Base-by-base conservation (phyloP, 768 basidiomycete species). In the Exidia glandulosa region DNA sequence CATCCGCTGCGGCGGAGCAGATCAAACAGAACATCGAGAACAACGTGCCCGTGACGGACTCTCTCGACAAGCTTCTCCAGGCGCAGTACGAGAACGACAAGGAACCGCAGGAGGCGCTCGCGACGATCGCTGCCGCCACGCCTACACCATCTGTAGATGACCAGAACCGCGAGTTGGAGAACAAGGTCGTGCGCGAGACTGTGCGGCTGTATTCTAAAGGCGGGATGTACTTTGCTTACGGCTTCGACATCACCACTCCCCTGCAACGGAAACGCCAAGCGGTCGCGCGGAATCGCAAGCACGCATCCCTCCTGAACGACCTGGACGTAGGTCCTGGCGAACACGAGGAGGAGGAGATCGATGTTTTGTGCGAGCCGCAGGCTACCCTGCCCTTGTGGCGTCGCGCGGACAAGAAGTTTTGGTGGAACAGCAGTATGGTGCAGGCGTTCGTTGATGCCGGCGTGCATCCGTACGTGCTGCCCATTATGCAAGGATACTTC, bases 381-480 rank as follows among this genome's bases (percentile, higher is more conserved):
- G 75, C 86, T 0, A 83, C 82, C 0, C 77, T 94, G 14, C 94
- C 96, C 0, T 78, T 97, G 3, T 97, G 95, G 94, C 80, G 93
- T 30, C 78, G 93, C 13, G 90, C 93, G 1, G 91, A 97, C 65
- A 79, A 81, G 54, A 86, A 88, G 47, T 98, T 91, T 70, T 98
- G 94, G 89, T 98, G 94, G 92, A 99, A 98, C 67, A 90, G 93
- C 66, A 85, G 84, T 79, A 78, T 98, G 60, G 79, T 82, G 30
- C 87, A 87, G 64, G 86, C 90, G 2, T 87, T 99, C 64, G 76
- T 92, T 37, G 91, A 97, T 62, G 86, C 86, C 50, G 93, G 94
- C 25, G 92, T 93, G 47, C 90, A 96, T 72, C 78, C 85, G 9
- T 97, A 89, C 65, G 81, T 94, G 37, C 74, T 96, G 29, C 94